Evolutionary conservation across 768 basidiomycete genomes (phyloP).

Genomic region (Suillus weaverae): DNA sequence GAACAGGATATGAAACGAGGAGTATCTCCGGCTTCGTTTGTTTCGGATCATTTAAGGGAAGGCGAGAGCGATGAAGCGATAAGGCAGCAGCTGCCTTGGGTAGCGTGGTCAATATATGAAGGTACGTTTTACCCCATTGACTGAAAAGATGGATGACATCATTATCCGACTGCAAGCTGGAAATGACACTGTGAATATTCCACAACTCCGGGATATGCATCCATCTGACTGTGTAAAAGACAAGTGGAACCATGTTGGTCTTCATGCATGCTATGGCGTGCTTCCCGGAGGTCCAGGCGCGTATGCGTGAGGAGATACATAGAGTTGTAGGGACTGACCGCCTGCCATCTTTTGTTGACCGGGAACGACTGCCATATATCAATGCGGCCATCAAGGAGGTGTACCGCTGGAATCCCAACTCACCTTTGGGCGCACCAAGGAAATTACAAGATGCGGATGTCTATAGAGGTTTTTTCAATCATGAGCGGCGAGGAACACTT

Average conservation of each 20-base stretch:
- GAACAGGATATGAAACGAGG: constrained; percentile 7
- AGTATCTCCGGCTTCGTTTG: constrained; percentile 7
- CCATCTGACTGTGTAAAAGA: constrained; percentile 1
- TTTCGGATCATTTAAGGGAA: constrained; percentile 1
- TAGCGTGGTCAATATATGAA: constrained; percentile 11
- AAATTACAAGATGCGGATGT: constrained; percentile 13
- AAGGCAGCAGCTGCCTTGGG: constrained; percentile 5
- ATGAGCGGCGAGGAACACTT: neutral
- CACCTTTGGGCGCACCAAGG: constrained; percentile 14
- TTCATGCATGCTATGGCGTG: constrained; percentile 11
- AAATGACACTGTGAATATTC: constrained; percentile 3
- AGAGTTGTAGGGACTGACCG: constrained; percentile 39
- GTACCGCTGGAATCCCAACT: constrained; percentile 16
- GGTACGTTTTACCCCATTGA: constrained; percentile 1
- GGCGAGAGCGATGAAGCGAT: neutral
- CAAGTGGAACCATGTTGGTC: constrained; percentile 5
- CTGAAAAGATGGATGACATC: neutral
- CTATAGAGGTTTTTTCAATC: constrained; percentile 7
- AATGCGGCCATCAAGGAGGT: constrained; percentile 30
- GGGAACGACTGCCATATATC: constrained; percentile 44
- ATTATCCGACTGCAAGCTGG: neutral
- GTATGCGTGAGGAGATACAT: constrained; percentile 41
- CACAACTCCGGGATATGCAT: neutral
- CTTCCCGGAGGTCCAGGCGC: constrained; percentile 3
- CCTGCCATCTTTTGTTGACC: constrained; percentile 39